Evolutionary conservation across 176 grass and related monocot genomes (phyloP), one percentile per base, ranked within the genome.

Genomic region (Microstegium vimineum): DNA sequence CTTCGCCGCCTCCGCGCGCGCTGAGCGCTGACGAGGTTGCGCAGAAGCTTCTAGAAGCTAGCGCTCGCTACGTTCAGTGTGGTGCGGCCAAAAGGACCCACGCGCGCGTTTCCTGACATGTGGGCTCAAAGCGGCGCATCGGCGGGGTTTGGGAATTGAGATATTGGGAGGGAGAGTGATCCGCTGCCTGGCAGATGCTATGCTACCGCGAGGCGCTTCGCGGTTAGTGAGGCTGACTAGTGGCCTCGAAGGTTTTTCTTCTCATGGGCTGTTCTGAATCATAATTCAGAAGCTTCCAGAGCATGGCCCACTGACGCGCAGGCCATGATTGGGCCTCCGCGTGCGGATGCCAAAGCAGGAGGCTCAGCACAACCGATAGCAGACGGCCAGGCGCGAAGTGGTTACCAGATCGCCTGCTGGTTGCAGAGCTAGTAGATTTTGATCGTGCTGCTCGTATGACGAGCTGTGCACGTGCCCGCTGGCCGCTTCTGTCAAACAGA

Each of bases 11-110:
- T n/a, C n/a, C n/a, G n/a, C n/a, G n/a, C n/a, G n/a, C n/a, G n/a
- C n/a, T n/a, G n/a, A 8, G 75, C 13, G 37, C 41, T 31, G 38
- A 22, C 60, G 47, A 13, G 60, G 30, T 47, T 8, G 66, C 14
- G 51, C 20, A 7, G 57, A 63, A 87, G 49, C 72, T 82, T 69
- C 78, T 77, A 82, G 81, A 78, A 78, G 13, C n/a, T n/a, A n/a
- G n/a, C 62, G 5, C 4, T 17, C 17, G 27, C 20, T 41, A 10
- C 40, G 43, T 66, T 13, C 62, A 60, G 28, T 4, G 12, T 17
- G 17, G 46, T n/a, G 25, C 25, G 31, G 27, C 28, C 45, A 6
- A 2, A 33, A 75, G n/a, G 10, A 5, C 54, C 77, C 47, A 27
- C 32, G n/a, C 43, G 40, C 31, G 62, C 51, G 46, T 12, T 84